These are phyloP conservation scores for Flaveria brownii DNA, from an alignment of 129 eudicot genomes.

Conservation along the genomic window DNA sequence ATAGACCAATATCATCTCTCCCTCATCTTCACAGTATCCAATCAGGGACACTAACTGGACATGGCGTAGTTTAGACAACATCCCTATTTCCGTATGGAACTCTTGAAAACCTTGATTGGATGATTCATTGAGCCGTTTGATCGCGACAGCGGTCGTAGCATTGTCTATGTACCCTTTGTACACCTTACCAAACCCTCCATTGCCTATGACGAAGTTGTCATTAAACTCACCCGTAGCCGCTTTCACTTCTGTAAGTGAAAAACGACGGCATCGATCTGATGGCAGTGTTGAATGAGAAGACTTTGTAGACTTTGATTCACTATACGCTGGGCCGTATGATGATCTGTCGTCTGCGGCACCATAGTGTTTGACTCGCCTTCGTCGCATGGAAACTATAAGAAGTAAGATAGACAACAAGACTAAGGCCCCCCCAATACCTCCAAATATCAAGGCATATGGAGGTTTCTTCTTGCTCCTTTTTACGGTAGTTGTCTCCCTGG, in stretches of 20 bases:
- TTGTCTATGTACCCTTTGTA: constrained; percentile 41
- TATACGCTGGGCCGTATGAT: constrained; percentile 22
- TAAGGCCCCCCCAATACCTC: constrained; percentile 34
- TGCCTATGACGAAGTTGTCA: constrained; percentile 26
- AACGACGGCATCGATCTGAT: constrained; percentile 39
- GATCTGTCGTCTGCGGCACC: constrained; percentile 16
- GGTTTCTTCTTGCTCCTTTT: neutral
- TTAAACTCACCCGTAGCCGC: constrained; percentile 36
- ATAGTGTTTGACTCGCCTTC: constrained; percentile 13
- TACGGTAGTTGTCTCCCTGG: neutral
- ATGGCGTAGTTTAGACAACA: constrained; percentile 47
- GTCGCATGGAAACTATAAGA: constrained; percentile 19
- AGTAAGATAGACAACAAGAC: constrained; percentile 23
- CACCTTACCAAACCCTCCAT: constrained; percentile 50
- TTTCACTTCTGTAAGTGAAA: constrained; percentile 36
- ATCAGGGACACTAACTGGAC: constrained; percentile 53
- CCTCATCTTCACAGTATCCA: constrained; percentile 47
- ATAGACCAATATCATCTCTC: constrained; percentile 50
- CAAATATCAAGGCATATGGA: constrained; percentile 14
- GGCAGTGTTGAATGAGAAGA: constrained; percentile 21
- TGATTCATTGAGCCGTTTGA: constrained; percentile 38
- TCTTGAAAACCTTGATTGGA: constrained; percentile 44
- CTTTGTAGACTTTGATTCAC: constrained; percentile 21
- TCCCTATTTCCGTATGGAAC: constrained; percentile 44
- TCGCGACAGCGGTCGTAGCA: constrained; percentile 32